Evolutionary conservation across 116 monocot genomes (phyloP).

Genomic region (Phalaenopsis hybrid): DNA sequence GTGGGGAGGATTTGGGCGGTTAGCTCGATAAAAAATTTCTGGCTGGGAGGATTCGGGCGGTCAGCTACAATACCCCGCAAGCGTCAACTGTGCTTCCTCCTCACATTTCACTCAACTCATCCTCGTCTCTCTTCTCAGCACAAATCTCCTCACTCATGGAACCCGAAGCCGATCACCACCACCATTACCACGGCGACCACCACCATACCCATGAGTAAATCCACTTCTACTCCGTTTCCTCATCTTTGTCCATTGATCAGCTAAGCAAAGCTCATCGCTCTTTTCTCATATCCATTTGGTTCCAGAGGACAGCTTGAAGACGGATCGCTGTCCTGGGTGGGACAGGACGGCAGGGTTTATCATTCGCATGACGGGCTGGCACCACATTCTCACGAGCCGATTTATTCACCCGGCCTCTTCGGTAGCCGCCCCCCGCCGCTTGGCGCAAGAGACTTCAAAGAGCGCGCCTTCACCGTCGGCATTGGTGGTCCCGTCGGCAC

Average conservation of each 20-base stretch:
- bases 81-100: too few species aligned
- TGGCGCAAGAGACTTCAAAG: conserved; percentile 46
- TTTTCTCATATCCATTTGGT: neutral
- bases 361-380: conserved; percentile 94
- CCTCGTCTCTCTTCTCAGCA: neutral
- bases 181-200: conserved; percentile 4
- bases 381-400: conserved; percentile 93
- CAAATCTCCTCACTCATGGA: conserved; percentile 22
- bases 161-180: conserved; percentile 23
- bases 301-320: conserved; percentile 5
- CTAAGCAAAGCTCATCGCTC: neutral
- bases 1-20: too few species aligned
- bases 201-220: conserved; percentile 12
- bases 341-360: conserved; percentile 68
- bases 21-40: too few species aligned
- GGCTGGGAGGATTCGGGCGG: too few species aligned
- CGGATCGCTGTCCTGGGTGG: conserved; percentile 41
- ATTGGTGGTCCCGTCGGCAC: conserved; percentile 98
- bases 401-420: conserved; percentile 82
- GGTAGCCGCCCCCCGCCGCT: conserved; percentile 49
- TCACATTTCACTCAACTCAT: too few species aligned
- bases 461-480: conserved; percentile 91
- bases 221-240: neutral
- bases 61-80: too few species aligned
- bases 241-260: neutral